Conservation (phyloP, 2,329 filamentous ascomycete species). For the Ceratocystis diversiconidia region DNA sequence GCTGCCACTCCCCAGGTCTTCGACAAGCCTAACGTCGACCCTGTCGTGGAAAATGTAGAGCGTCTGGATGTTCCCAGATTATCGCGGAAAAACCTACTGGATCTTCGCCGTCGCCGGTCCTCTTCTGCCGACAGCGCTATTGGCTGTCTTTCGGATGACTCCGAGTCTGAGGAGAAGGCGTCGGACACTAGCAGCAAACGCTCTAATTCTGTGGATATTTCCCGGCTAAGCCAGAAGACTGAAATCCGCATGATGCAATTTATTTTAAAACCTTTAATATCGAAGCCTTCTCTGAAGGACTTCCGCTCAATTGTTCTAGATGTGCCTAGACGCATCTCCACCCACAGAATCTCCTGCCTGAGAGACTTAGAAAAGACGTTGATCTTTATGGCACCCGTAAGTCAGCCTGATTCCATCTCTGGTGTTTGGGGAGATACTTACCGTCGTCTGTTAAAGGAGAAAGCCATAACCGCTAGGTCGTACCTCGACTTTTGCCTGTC, state of each 20-base stretch:
- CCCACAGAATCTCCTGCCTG: constrained; percentile 77
- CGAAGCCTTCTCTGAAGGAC: constrained; percentile 56
- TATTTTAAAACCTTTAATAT: constrained; percentile 64
- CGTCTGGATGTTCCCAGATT: constrained; percentile 37
- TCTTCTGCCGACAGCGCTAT: constrained; percentile 16
- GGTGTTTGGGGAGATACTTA: constrained; percentile 50
- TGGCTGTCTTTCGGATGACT: constrained; percentile 14
- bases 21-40: constrained; percentile 23
- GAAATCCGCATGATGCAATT: constrained; percentile 56
- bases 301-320: constrained; percentile 70
- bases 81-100: not conserved
- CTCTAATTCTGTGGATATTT: not conserved
- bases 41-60: constrained; percentile 22
- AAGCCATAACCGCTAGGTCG: constrained; percentile 51
- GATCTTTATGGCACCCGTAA: constrained; percentile 84
- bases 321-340: constrained; percentile 63
- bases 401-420: constrained; percentile 45
- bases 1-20: constrained; percentile 6
- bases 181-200: constrained; percentile 8
- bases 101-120: constrained; percentile 11
- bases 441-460: constrained; percentile 65
- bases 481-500: constrained; percentile 85
- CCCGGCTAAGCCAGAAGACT: constrained; percentile 14
- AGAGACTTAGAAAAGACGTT: constrained; percentile 90
- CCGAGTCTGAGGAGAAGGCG: constrained; percentile 12